Percentiles rank a stretch among this genome's conserved stretches.
These are phyloP conservation scores for Penicillium goetzii DNA, from an alignment of 495 filamentous ascomycete species.

Conservation along the genomic window DNA sequence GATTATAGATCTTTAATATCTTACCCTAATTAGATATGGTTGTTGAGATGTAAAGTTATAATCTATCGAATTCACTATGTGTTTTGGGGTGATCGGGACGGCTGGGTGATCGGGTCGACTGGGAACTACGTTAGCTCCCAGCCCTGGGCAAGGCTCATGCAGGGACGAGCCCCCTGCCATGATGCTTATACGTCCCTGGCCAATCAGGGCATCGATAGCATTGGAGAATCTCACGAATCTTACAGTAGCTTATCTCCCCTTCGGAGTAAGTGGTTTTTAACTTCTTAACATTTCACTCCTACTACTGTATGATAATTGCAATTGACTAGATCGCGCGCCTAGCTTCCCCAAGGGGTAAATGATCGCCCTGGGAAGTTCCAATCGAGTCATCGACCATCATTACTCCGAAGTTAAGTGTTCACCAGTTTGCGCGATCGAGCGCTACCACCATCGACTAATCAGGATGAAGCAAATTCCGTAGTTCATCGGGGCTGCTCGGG, in stretches of 20 bases:
- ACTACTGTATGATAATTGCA: neutral
- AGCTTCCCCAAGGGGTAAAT: constrained; percentile 4
- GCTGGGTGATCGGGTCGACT: too few species aligned
- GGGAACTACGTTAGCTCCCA: neutral
- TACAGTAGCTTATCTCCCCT: constrained; percentile 4
- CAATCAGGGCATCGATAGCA: constrained; percentile 27
- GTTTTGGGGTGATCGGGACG: too few species aligned
- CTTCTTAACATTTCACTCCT: neutral
- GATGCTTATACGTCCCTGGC: constrained; percentile 21
- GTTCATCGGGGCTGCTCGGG: neutral
- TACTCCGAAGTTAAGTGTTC: neutral
- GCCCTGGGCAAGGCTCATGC: constrained; percentile 21
- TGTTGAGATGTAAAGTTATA: too few species aligned
- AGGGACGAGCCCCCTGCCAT: constrained; percentile 20
- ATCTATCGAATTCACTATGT: too few species aligned
- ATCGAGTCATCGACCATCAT: neutral
- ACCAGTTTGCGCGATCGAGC: neutral
- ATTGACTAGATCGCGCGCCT: neutral
- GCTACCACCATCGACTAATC: neutral
- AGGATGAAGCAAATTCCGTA: neutral
- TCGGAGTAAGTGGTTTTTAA: neutral
- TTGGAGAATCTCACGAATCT: neutral
- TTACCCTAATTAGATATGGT: too few species aligned
- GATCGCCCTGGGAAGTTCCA: neutral
- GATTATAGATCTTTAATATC: too few species aligned